These are phyloP conservation scores for Ceratocystis cacaofunesta DNA, from an alignment of 2,329 filamentous ascomycete genomes.

Conservation along the genomic window DNA sequence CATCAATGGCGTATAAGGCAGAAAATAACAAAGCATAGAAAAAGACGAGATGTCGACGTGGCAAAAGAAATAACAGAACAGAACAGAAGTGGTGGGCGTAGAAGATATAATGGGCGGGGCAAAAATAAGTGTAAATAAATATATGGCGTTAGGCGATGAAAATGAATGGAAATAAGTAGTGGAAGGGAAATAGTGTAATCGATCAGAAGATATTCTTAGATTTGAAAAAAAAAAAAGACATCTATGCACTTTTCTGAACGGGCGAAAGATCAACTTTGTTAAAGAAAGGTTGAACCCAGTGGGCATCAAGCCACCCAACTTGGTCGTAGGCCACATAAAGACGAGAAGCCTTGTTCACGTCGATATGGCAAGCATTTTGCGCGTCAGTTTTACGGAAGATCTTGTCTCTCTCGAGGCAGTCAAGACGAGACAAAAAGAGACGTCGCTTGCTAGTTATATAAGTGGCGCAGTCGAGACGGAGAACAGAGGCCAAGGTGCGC, in stretches of 20 bases:
- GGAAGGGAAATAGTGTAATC: no score
- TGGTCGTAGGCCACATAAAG: slow-evolving; percentile 80
- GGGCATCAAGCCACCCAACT: slow-evolving; percentile 62
- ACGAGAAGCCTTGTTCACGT: slow-evolving; percentile 93
- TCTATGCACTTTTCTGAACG: slow-evolving; percentile 12
- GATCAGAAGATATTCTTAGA: no score
- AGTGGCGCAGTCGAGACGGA: slow-evolving; percentile 71
- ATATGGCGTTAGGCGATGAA: neutral
- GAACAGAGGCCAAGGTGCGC: slow-evolving; percentile 56
- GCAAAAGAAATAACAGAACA: slow-evolving; percentile 7
- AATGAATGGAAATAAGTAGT: neutral
- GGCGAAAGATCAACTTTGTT: slow-evolving; percentile 18
- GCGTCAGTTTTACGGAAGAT: slow-evolving; percentile 91
- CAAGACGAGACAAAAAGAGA: slow-evolving; percentile 66
- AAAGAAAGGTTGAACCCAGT: slow-evolving; percentile 29
- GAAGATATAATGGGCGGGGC: slow-evolving; percentile 12
- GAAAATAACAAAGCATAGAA: slow-evolving; percentile 4
- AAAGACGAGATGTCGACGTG: slow-evolving; percentile 8
- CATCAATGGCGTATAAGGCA: neutral
- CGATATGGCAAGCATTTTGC: slow-evolving; percentile 93
- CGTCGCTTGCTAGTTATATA: slow-evolving; percentile 88
- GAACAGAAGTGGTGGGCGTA: slow-evolving; percentile 4
- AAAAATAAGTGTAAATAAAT: neutral
- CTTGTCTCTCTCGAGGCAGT: slow-evolving; percentile 52
- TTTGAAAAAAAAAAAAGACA: neutral